Conservation (phyloP, 1,139 yeast genomes). For the Magnusiomyces ingens region DNA sequence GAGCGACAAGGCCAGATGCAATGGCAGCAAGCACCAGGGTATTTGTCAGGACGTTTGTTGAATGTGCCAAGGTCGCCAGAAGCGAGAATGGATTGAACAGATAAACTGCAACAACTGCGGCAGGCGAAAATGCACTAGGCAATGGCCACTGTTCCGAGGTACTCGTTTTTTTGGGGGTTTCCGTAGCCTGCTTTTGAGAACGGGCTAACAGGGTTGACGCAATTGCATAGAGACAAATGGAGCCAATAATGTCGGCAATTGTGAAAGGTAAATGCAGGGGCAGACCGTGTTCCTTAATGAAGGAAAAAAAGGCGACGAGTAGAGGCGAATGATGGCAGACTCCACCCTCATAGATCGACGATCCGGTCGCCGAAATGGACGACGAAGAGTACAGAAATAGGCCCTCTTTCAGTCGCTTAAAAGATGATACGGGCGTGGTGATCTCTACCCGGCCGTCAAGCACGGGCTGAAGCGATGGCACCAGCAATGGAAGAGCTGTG, state of each 20-base stretch:
- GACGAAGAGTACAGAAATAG: constrained; percentile 45
- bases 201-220: constrained; percentile 32
- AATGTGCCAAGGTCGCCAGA: constrained; percentile 60
- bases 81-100: constrained; percentile 75
- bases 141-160: background rate
- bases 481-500: background rate
- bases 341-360: constrained; percentile 76
- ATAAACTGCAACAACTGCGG: constrained; percentile 46
- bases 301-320: constrained; percentile 45
- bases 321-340: constrained; percentile 81
- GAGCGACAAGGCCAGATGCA: constrained; percentile 38
- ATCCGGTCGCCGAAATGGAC: constrained; percentile 35
- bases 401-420: constrained; percentile 67
- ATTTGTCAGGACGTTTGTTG: constrained; percentile 58
- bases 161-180: constrained; percentile 23
- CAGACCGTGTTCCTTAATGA: constrained; percentile 27
- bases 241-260: constrained; percentile 37
- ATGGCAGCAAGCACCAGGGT: constrained; percentile 49
- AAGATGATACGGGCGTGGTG: constrained; percentile 73
- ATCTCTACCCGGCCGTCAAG: constrained; percentile 61
- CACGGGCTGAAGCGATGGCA: constrained; percentile 16
- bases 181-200: background rate
- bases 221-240: constrained; percentile 39
- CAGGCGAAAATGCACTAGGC: constrained; percentile 17
- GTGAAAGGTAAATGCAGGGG: constrained; percentile 35